Evolutionary conservation across 2,329 filamentous ascomycete species (phyloP), one percentile per base, ranked within the genome.

Genomic region (Aspergillus pseudotamarii): DNA sequence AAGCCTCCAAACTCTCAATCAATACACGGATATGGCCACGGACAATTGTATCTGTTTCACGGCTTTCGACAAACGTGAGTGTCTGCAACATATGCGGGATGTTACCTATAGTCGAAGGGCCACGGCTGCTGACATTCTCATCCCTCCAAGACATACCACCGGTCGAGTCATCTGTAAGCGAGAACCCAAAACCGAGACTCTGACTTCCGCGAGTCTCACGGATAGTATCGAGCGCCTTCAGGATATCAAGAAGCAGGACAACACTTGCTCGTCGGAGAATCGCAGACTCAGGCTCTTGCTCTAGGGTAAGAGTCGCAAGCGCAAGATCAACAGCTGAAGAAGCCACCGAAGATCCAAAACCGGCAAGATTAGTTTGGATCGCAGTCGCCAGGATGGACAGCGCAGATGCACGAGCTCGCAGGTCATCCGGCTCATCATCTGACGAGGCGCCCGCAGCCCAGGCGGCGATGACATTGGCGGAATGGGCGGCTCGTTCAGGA

Each of bases 331-430:
- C 71, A 0, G 78, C 73, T 0, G 77, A 76, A 1, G 76, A 72
- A 23, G 76, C 62, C 6, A 79, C 70, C 3, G 67, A 65, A 6
- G 74, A 66, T 0, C 79, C 79, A 6, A 81, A 67, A 2, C 78
- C 79, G 16, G 70, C 61, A 53, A 80, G 71, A 60, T 80, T 81
- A 8, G 75, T 78, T 54, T 78, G 73, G 2, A 81, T 72, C 0
- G 78, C 78, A 1, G 76, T 78, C 4, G 78, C 78, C 5, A 81
- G 72, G 34, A 81, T 77, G 2, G 79, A 81, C 4, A 81, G 69
- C 16, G 79, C 79, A 1, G 79, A 81, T n/a, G 79, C 72, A 4
- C 79, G 75, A 1, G 76, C 69, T 14, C 79, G 79, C 1, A 81
- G 72, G 60, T 81, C 79, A 59, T 81, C 79, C n/a, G 79, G 78